These are phyloP conservation scores for Mycena venus DNA, from an alignment of 768 basidiomycete species.

Conservation along the genomic window DNA sequence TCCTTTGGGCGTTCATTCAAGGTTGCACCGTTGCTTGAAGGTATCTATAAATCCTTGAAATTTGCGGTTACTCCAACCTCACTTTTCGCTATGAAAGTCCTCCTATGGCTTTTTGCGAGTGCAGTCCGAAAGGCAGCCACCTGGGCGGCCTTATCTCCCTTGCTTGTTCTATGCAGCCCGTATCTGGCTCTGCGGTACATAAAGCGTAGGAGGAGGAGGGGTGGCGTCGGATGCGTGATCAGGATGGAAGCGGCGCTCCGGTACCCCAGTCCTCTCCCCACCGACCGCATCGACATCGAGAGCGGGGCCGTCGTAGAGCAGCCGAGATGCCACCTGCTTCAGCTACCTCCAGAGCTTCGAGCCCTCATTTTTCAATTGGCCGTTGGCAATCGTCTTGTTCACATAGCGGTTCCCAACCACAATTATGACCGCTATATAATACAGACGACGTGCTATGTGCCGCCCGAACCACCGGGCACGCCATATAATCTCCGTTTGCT, in stretches of 20 bases:
- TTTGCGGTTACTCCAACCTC: no score
- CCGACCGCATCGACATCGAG: background rate
- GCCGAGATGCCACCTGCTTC: conserved; percentile 4
- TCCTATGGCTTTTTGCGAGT: no score
- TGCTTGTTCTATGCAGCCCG: conserved; percentile 1
- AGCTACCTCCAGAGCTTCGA: background rate
- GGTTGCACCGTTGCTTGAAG: no score
- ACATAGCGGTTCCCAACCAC: background rate
- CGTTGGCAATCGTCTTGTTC: conserved; percentile 1
- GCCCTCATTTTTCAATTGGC: background rate
- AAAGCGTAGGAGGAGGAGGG: no score
- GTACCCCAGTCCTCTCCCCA: background rate
- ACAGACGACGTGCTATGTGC: background rate
- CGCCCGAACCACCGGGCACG: background rate
- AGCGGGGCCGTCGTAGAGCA: background rate
- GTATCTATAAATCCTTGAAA: no score
- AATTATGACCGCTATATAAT: background rate
- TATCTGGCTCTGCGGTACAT: background rate
- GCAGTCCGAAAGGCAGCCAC: background rate
- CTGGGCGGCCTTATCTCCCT: background rate
- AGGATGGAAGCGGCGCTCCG: background rate
- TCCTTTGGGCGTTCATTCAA: no score
- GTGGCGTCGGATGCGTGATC: no score
- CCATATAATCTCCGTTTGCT: no score
- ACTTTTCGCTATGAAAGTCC: no score